Evolutionary conservation across 1,139 yeast genomes (phyloP).

Genomic region (Zygoascus sp.): DNA sequence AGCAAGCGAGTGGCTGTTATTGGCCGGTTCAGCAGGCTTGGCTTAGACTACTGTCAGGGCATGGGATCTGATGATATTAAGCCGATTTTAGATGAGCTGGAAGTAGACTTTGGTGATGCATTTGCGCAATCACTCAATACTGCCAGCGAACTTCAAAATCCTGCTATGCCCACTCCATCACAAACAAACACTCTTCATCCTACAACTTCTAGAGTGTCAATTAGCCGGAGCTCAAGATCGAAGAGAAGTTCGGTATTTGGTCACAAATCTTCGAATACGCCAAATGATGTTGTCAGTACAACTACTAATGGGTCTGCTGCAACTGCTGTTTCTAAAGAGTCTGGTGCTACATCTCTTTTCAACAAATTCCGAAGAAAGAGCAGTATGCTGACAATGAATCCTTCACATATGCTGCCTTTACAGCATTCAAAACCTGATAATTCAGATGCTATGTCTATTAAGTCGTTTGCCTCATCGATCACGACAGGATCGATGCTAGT

Average conservation of each 20-base stretch:
- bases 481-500: background rate
- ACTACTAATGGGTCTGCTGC: background rate
- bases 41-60: constrained; percentile 17
- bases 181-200: background rate
- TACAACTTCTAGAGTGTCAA: background rate
- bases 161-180: background rate
- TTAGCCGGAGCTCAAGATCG: background rate
- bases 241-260: background rate
- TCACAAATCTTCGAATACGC: background rate
- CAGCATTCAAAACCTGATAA: background rate
- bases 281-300: background rate
- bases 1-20: constrained; percentile 21
- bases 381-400: background rate
- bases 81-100: constrained; percentile 14
- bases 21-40: constrained; percentile 21
- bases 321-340: background rate
- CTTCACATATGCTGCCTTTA: background rate
- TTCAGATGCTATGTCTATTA: background rate
- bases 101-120: constrained; percentile 21
- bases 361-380: background rate
- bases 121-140: constrained; percentile 17
- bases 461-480: constrained; percentile 3
- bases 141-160: background rate
- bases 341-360: background rate
- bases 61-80: constrained; percentile 9